phyloP scores from a whole-genome alignment of 1,284 basidiomycete species.

The Pascua sp. region DNA sequence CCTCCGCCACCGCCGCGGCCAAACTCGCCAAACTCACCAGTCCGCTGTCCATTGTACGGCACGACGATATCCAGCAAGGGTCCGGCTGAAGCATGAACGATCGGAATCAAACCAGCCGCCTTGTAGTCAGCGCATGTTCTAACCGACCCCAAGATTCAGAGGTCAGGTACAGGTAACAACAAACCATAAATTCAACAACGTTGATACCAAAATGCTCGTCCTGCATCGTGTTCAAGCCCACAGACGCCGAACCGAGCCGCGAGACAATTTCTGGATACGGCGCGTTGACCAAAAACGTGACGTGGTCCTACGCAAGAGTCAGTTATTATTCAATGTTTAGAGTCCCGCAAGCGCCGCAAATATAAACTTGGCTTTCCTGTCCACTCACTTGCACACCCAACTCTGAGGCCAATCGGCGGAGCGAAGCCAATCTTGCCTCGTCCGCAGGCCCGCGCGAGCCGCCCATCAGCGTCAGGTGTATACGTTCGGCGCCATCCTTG shows the following conservation, averaged over 20 bases:
- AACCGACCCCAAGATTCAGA: neutral
- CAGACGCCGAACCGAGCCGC: constrained; percentile 67
- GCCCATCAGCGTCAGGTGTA: constrained; percentile 62
- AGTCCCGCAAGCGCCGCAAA: too few species aligned
- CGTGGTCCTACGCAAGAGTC: constrained; percentile 58
- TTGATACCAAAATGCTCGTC: constrained; percentile 99
- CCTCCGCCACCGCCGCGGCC: too few species aligned
- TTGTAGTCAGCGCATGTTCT: constrained; percentile 40
- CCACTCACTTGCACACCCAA: constrained; percentile 62
- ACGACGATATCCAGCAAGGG: constrained; percentile 88
- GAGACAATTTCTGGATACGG: constrained; percentile 66
- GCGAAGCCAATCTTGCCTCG: constrained; percentile 61
- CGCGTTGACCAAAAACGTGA: constrained; percentile 81
- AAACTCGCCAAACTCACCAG: constrained; percentile 55
- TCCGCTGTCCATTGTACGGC: constrained; percentile 64
- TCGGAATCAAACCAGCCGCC: constrained; percentile 90
- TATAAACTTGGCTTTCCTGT: neutral
- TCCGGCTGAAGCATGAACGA: constrained; percentile 89
- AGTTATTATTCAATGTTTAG: neutral
- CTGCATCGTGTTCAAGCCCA: constrained; percentile 94
- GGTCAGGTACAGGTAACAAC: constrained; percentile 24
- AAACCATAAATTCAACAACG: constrained; percentile 93
- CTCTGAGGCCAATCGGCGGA: constrained; percentile 61
- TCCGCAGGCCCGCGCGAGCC: constrained; percentile 77
- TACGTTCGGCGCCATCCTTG: constrained; percentile 16